phyloP scores from a whole-genome alignment of 352 stramenopile genomes.

The Phytophthora pluvialis region DNA sequence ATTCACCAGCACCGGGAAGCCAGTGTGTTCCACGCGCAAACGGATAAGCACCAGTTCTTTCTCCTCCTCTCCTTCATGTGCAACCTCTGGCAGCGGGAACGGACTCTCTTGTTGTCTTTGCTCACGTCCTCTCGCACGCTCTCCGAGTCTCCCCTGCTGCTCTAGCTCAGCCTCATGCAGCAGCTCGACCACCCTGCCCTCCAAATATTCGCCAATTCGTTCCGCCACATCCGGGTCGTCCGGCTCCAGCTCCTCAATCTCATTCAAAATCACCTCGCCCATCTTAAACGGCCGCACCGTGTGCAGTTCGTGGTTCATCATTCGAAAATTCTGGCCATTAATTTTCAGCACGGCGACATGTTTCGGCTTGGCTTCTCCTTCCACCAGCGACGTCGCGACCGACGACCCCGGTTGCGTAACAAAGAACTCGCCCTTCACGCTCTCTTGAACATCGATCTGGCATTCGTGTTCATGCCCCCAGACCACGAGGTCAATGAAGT shows the following conservation, averaged over 20 bases:
- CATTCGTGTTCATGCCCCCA: slow-evolving; percentile 99
- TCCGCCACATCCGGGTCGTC: slow-evolving; percentile 89
- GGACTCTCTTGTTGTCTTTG: slow-evolving; percentile 40
- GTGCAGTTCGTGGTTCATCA: slow-evolving; percentile 84
- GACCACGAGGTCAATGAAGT: slow-evolving; percentile 98
- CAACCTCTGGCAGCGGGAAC: slow-evolving; percentile 31
- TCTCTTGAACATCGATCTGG: slow-evolving; percentile 93
- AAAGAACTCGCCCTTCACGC: slow-evolving; percentile 95
- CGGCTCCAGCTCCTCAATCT: slow-evolving; percentile 90
- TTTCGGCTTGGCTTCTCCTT: slow-evolving; percentile 88
- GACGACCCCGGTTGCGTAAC: slow-evolving; percentile 97
- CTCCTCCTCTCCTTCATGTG: slow-evolving; percentile 24
- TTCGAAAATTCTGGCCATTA: slow-evolving; percentile 88
- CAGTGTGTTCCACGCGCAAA: slow-evolving; percentile 88
- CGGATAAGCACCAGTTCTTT: slow-evolving; percentile 80
- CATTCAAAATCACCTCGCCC: slow-evolving; percentile 88
- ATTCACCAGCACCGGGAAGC: slow-evolving; percentile 89
- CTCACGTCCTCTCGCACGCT: slow-evolving; percentile 32
- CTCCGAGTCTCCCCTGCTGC: slow-evolving; percentile 23
- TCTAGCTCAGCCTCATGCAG: slow-evolving; percentile 67
- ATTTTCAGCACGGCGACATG: slow-evolving; percentile 92
- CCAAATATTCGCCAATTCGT: slow-evolving; percentile 72
- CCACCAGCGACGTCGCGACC: slow-evolving; percentile 95
- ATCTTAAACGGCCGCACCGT: slow-evolving; percentile 95
- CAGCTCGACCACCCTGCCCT: slow-evolving; percentile 71